Evolutionary conservation across 345 rosid species (phyloP), one percentile per base, ranked within the genome.

Genomic region (Microthlaspi erraticum): DNA sequence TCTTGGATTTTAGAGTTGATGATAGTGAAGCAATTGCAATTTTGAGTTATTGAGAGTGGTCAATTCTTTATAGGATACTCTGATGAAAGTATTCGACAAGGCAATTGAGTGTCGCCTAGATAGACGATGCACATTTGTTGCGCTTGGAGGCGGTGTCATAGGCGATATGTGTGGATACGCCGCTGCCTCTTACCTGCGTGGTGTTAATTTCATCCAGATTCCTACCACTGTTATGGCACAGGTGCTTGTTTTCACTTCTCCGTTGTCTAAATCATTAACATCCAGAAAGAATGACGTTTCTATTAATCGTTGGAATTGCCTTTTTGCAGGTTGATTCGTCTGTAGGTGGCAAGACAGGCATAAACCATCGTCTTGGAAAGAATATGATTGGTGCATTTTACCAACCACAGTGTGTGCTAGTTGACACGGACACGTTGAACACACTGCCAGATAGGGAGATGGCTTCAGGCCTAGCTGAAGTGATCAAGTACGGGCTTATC

Each of bases 121-220:
- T 74, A 78, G 99, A 32, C 72, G 82, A 20, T 86, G 83, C 69
- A 95, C 99, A 0, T 95, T 95, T 82, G 92, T 95, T 56, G 99
- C 98, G 5, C 96, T 95, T 19, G 99, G 99, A 46, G 99, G 99
- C 2, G 99, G 99, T 64, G 99, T 94, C 31, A 87, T 94, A 3
- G 99, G 98, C 20, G 99, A 94, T 70, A 84, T 91, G 99, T 91
- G 98, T 77, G 99, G 99, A 61, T 95, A 72, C 66, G 98, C 99
- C 16, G 99, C 99, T 64, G 93, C 99, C 0, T 73, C 98, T 41
- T 95, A 76, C 82, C 93, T 95, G 12, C 97, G 99, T 13, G 99
- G 99, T 70, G 99, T 95, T 76, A 92, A 90, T 76, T 92, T 95
- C 78, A 95, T 95, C 70, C 99, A 95, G 70, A 95, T 95, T 76